Percentiles rank a stretch among this genome's conserved stretches.
phyloP scores from a whole-genome alignment of 352 stramenopile species.

The Phytophthora idaei region DNA sequence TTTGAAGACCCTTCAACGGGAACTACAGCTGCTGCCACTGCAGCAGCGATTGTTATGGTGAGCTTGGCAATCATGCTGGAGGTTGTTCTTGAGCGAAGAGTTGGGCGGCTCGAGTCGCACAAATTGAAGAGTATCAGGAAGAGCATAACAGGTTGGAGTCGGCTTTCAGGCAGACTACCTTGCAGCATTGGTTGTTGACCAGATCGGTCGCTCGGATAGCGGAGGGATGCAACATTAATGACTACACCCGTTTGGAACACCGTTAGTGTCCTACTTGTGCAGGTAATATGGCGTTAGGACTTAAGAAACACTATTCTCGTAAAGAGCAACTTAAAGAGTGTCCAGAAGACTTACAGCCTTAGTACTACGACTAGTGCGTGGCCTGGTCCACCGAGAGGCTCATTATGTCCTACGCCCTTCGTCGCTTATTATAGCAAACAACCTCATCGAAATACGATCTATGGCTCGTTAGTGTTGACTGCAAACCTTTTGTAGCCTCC shows the following conservation, averaged over 20 bases:
- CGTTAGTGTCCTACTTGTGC: background rate
- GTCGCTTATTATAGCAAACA: background rate
- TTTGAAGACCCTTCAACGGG: conserved; percentile 2
- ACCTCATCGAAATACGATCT: background rate
- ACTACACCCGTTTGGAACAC: conserved; percentile 11
- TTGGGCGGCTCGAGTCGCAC: background rate
- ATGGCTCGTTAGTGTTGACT: background rate
- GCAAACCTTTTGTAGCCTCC: no score
- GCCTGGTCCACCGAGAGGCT: background rate
- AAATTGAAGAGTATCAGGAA: conserved; percentile 11
- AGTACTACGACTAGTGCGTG: background rate
- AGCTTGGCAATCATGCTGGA: conserved; percentile 9
- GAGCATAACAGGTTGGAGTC: background rate
- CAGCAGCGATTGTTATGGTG: conserved; percentile 4
- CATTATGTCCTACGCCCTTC: background rate
- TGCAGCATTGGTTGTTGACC: conserved; percentile 9
- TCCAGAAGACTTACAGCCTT: no score
- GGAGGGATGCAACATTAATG: conserved; percentile 12
- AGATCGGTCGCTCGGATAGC: conserved; percentile 20
- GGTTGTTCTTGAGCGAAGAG: background rate
- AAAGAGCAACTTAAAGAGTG: no score
- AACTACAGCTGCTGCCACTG: conserved; percentile 12
- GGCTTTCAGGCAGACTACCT: no score
- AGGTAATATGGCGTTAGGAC: background rate
- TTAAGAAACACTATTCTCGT: no score